phyloP scores from a whole-genome alignment of 1,139 yeast species.

The Debaryomycetaceae sp. region DNA sequence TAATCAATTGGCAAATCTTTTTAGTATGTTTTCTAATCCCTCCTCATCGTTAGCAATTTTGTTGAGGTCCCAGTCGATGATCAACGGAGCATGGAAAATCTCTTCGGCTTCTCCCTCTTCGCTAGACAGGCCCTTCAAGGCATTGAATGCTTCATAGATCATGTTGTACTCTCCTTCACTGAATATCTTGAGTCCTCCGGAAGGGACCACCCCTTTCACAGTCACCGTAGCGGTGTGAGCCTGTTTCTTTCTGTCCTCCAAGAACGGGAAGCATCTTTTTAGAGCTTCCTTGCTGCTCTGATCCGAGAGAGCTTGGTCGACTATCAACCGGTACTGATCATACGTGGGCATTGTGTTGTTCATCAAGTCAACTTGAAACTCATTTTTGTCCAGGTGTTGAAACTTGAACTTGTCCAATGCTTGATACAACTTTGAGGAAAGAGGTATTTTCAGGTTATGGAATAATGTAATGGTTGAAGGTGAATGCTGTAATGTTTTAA shows the following conservation, averaged over 20 bases:
- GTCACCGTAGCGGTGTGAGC: conserved; percentile 2
- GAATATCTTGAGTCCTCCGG: conserved; percentile 29
- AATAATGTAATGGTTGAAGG: conserved; percentile 45
- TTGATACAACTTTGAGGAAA: conserved; percentile 29
- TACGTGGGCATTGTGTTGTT: conserved; percentile 43
- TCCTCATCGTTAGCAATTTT: conserved; percentile 39
- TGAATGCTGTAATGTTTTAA: conserved; percentile 42
- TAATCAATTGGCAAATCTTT: conserved; percentile 19
- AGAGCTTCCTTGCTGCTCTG: conserved; percentile 24
- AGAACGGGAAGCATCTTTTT: conserved; percentile 37
- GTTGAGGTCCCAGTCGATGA: conserved; percentile 49
- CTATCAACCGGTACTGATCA: conserved; percentile 36
- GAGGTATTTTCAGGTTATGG: conserved; percentile 36
- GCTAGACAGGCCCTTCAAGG: conserved; percentile 20
- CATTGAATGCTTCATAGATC: conserved; percentile 39
- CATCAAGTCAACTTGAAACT: conserved; percentile 38
- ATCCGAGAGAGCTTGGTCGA: conserved; percentile 25
- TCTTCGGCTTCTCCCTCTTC: conserved; percentile 30
- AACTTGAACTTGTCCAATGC: conserved; percentile 30
- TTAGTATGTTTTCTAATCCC: conserved; percentile 28
- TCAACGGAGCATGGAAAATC: conserved; percentile 41
- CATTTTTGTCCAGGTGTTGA: conserved; percentile 23
- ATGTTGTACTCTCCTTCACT: conserved; percentile 37
- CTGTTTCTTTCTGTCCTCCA: conserved; percentile 20
- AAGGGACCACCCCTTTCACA: conserved; percentile 8